Conservation (phyloP, 2,329 filamentous ascomycete genomes). For the Aureobasidium sp. region DNA sequence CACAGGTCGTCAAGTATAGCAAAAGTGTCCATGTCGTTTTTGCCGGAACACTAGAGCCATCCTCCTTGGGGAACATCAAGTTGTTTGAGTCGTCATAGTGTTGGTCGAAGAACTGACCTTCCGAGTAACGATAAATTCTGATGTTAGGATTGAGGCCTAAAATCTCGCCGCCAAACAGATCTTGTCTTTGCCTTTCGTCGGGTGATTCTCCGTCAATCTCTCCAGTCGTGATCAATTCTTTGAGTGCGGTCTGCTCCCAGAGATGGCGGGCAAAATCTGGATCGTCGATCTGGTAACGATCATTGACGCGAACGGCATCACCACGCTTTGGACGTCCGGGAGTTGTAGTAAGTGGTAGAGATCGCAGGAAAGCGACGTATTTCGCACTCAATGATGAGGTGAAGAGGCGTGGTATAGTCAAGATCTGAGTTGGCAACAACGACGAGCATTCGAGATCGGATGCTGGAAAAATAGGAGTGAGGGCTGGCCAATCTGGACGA, state of each 20-base stretch:
- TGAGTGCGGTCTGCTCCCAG: constrained; percentile 70
- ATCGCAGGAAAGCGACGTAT: constrained; percentile 65
- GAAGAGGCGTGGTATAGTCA: constrained; percentile 66
- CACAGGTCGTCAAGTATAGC: constrained; percentile 76
- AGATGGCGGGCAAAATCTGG: constrained; percentile 61
- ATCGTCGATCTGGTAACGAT: constrained; percentile 78
- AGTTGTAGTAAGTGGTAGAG: constrained; percentile 65
- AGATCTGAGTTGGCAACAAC: constrained; percentile 54
- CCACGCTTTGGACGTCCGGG: constrained; percentile 70
- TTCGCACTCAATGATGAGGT: constrained; percentile 64
- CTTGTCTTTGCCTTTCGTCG: constrained; percentile 24
- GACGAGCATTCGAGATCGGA: constrained; percentile 53
- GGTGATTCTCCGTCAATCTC: constrained; percentile 23
- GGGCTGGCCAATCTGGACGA: constrained; percentile 58
- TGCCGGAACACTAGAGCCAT: constrained; percentile 39
- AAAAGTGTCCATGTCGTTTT: constrained; percentile 88
- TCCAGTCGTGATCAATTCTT: constrained; percentile 44
- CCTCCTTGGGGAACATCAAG: constrained; percentile 47
- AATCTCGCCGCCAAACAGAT: constrained; percentile 68
- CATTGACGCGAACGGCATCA: constrained; percentile 78
- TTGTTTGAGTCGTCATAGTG: constrained; percentile 89
- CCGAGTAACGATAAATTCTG: constrained; percentile 75
- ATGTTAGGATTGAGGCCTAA: constrained; percentile 82
- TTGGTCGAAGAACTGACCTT: constrained; percentile 84
- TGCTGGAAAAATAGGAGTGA: constrained; percentile 60